phyloP scores from a whole-genome alignment of 1,139 yeast genomes.

The Pichia sp. region DNA sequence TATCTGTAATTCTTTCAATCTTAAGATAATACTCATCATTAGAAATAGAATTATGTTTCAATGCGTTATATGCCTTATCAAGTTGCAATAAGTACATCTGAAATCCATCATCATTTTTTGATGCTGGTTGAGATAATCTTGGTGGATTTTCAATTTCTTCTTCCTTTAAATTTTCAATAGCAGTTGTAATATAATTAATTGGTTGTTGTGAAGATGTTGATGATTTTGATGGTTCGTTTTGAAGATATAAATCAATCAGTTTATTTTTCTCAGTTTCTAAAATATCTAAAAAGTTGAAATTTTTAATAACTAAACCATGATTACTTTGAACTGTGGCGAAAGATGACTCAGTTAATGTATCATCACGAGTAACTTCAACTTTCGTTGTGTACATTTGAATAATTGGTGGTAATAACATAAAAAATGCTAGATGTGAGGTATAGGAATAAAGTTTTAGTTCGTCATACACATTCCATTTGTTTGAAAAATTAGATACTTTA shows the following conservation, averaged over 20 bases:
- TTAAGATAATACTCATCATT: conserved; percentile 1
- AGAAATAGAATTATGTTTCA: conserved; percentile 2
- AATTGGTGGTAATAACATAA: conserved; percentile 25
- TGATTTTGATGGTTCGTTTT: not conserved
- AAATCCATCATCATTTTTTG: not conserved
- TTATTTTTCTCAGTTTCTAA: conserved; percentile 3
- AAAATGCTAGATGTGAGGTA: conserved; percentile 27
- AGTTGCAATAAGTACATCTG: conserved; percentile 2
- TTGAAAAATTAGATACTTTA: not conserved
- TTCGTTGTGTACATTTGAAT: conserved; percentile 24
- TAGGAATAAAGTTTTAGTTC: conserved; percentile 26
- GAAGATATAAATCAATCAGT: conserved; percentile 4
- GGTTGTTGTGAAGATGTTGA: no score
- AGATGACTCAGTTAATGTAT: conserved; percentile 19
- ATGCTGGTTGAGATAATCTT: not conserved
- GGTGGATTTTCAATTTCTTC: no score
- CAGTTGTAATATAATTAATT: no score
- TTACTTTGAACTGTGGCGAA: conserved; percentile 2
- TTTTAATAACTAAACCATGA: conserved; percentile 4
- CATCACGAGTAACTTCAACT: conserved; percentile 26
- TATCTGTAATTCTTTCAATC: conserved; percentile 6
- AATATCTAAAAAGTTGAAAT: conserved; percentile 9
- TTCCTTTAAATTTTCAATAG: no score
- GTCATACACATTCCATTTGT: conserved; percentile 24
- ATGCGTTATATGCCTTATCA: conserved; percentile 4